Evolutionary conservation across 2,329 filamentous ascomycete genomes (phyloP).

Genomic region (Diaporthe ampelina): DNA sequence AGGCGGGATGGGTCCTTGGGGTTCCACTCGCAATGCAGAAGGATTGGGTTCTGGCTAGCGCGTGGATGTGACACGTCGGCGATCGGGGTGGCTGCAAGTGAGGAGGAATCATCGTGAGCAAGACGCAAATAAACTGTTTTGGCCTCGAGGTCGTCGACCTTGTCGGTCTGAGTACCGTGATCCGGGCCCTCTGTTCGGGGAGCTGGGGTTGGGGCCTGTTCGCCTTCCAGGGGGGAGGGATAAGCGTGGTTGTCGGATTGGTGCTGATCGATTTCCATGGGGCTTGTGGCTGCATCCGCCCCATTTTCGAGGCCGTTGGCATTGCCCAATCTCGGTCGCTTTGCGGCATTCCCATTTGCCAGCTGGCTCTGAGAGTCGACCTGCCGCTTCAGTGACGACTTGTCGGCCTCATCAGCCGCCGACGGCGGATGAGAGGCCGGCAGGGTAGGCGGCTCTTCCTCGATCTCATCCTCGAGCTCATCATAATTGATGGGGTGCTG

Average conservation of each 20-base stretch:
- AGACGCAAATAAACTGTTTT: slow-evolving; percentile 74
- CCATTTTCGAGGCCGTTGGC: slow-evolving; percentile 59
- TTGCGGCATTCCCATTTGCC: slow-evolving; percentile 69
- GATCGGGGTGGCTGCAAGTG: slow-evolving; percentile 53
- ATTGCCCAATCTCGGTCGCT: slow-evolving; percentile 73
- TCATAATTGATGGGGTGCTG: slow-evolving; percentile 58
- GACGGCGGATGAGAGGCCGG: slow-evolving; percentile 44
- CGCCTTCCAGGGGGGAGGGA: slow-evolving; percentile 73
- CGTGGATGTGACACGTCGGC: slow-evolving; percentile 52
- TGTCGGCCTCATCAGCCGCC: slow-evolving; percentile 51
- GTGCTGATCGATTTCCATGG: slow-evolving; percentile 72
- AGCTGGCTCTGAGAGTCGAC: slow-evolving; percentile 61
- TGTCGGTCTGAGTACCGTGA: slow-evolving; percentile 74
- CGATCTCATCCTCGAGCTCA: slow-evolving; percentile 55
- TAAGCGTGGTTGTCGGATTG: slow-evolving; percentile 71
- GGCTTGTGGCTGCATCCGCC: slow-evolving; percentile 65
- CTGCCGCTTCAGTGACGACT: slow-evolving; percentile 65
- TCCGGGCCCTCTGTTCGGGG: slow-evolving; percentile 73
- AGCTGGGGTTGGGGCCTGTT: slow-evolving; percentile 66
- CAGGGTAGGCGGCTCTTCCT: slow-evolving; percentile 45
- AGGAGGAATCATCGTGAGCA: slow-evolving; percentile 57
- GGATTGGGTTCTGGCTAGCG: slow-evolving; percentile 67
- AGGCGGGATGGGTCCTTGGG: slow-evolving; percentile 74
- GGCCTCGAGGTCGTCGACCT: slow-evolving; percentile 71
- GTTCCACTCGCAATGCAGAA: slow-evolving; percentile 79